These are phyloP conservation scores for Suillus subluteus DNA, from an alignment of 768 basidiomycete species.

Conservation along the genomic window DNA sequence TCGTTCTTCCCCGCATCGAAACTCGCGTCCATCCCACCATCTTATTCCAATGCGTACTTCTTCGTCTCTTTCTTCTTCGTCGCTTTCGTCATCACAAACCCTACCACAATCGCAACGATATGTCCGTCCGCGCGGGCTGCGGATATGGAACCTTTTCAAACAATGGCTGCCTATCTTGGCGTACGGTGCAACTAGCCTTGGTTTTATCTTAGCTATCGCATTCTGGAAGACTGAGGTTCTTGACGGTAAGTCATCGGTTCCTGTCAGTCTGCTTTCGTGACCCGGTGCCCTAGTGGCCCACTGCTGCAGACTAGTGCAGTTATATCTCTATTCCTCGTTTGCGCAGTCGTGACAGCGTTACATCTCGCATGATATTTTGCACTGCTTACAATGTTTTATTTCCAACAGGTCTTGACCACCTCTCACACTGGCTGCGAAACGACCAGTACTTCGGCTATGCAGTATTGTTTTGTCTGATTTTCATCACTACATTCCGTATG, in stretches of 20 bases:
- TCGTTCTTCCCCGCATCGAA: constrained; percentile 20
- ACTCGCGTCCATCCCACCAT: constrained; percentile 21
- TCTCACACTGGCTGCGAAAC: constrained; percentile 76
- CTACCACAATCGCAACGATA: constrained; percentile 35
- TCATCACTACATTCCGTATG: constrained; percentile 88
- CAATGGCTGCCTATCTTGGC: constrained; percentile 80
- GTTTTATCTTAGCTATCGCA: constrained; percentile 79
- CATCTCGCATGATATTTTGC: constrained; percentile 7
- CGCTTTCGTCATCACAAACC: constrained; percentile 10
- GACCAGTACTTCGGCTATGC: constrained; percentile 76
- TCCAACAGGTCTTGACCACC: constrained; percentile 71
- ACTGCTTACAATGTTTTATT: constrained; percentile 6
- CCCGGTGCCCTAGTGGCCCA: constrained; percentile 8
- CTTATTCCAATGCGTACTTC: constrained; percentile 26
- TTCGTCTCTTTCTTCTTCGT: constrained; percentile 9
- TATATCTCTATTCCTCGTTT: constrained; percentile 3
- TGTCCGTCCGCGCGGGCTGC: constrained; percentile 50
- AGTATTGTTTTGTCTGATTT: constrained; percentile 81
- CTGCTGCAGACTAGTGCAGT: not conserved
- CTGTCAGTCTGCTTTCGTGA: constrained; percentile 10
- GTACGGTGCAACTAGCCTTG: constrained; percentile 77
- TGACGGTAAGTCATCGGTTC: constrained; percentile 54
- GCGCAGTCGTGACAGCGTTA: not conserved
- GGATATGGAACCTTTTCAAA: constrained; percentile 61
- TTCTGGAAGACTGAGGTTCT: constrained; percentile 86